Conservation (phyloP, 352 stramenopile genomes). For the Phytophthora quininea region DNA sequence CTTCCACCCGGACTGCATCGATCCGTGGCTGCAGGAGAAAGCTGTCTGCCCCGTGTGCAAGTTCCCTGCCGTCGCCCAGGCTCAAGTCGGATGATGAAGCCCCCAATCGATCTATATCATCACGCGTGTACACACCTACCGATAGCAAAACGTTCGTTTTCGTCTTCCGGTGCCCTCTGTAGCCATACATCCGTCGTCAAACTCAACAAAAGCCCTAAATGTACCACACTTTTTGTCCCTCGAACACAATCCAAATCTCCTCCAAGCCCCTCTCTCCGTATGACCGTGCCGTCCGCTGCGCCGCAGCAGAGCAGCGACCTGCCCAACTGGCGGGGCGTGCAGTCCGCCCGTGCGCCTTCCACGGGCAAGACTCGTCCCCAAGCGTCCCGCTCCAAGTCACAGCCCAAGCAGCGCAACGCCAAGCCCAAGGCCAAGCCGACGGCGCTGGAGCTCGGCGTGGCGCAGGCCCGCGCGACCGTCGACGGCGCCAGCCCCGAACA, state of each 20-base stretch:
- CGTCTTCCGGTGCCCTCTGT: no score
- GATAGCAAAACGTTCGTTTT: no score
- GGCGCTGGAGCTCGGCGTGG: conserved; percentile 43
- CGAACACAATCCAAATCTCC: conserved; percentile 4
- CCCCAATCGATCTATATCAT: not conserved
- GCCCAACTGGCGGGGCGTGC: conserved; percentile 41
- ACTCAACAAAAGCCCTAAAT: not conserved
- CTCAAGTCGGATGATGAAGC: not conserved
- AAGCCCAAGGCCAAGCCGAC: conserved; percentile 33
- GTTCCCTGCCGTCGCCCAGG: conserved; percentile 64
- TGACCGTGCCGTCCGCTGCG: conserved; percentile 36
- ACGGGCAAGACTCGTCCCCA: conserved; percentile 21
- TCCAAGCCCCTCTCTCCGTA: conserved; percentile 15
- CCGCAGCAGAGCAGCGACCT: not conserved
- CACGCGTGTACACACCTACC: not conserved
- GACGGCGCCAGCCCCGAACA: conserved; percentile 49
- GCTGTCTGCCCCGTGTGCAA: conserved; percentile 83
- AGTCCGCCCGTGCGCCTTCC: conserved; percentile 13
- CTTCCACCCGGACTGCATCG: conserved; percentile 80
- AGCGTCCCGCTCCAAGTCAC: conserved; percentile 46
- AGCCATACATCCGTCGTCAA: no score
- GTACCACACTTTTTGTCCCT: not conserved
- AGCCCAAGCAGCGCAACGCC: conserved; percentile 57
- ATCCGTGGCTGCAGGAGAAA: conserved; percentile 76
- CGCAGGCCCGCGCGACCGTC: conserved; percentile 35